Percentiles rank a stretch among this genome's conserved stretches.
Evolutionary conservation across 1,284 basidiomycete genomes (phyloP).

Genomic region (Coniophora puteana): DNA sequence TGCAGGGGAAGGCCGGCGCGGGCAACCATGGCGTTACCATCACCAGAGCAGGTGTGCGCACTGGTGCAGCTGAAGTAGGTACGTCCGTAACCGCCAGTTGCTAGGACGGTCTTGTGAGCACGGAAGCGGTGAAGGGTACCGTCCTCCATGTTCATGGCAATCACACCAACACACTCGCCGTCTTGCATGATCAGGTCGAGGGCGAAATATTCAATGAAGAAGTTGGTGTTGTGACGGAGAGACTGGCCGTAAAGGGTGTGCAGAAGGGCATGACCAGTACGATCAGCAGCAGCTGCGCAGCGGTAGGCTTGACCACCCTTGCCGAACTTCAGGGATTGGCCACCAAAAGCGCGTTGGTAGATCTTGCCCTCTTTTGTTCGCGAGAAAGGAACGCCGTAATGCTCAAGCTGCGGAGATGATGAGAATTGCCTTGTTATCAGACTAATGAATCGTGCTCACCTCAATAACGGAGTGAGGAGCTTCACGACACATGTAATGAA

Average conservation of each 20-base stretch:
- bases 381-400: conserved; percentile 98
- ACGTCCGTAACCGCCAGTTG: conserved; percentile 98
- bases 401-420: conserved; percentile 73
- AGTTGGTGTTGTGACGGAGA: conserved; percentile 98
- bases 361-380: conserved; percentile 99
- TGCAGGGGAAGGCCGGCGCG: conserved; percentile 96
- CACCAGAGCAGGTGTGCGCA: conserved; percentile 98
- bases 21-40: conserved; percentile 98
- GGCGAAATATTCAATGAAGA: conserved; percentile 99
- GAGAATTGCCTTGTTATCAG: not conserved
- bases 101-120: conserved; percentile 96
- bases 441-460: conserved; percentile 38
- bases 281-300: conserved; percentile 97
- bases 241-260: conserved; percentile 99
- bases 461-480: conserved; percentile 93
- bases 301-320: conserved; percentile 99
- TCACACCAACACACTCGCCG: conserved; percentile 98
- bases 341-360: conserved; percentile 99
- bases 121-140: conserved; percentile 99
- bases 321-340: conserved; percentile 95
- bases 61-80: conserved; percentile 99
- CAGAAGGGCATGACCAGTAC: conserved; percentile 97
- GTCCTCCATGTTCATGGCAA: conserved; percentile 99
- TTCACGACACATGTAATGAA: conserved; percentile 99
- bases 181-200: conserved; percentile 98